Conservation (phyloP, 2,329 filamentous ascomycete species). For the Cladophialophora exuberans region DNA sequence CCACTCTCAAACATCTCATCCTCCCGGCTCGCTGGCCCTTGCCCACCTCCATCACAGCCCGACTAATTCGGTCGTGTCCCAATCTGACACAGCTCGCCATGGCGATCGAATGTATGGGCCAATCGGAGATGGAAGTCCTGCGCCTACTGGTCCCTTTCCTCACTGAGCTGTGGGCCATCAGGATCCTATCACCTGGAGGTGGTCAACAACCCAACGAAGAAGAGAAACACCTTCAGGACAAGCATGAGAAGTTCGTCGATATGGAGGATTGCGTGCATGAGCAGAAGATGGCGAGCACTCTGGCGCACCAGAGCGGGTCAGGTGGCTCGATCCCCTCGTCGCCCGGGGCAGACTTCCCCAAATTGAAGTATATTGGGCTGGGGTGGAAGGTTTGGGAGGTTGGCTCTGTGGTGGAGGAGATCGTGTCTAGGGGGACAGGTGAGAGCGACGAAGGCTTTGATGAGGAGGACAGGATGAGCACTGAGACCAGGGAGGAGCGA, state of each 20-base stretch:
- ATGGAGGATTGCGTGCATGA: slow-evolving; percentile 21
- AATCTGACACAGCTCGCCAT: slow-evolving; percentile 63
- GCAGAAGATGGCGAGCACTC: slow-evolving; percentile 12
- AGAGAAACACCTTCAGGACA: slow-evolving; percentile 23
- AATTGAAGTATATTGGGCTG: slow-evolving; percentile 27
- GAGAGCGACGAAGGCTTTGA: background rate
- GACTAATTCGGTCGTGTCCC: slow-evolving; percentile 58
- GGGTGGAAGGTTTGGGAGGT: slow-evolving; percentile 27
- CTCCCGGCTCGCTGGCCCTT: slow-evolving; percentile 61
- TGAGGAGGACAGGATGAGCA: slow-evolving; percentile 1
- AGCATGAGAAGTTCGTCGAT: slow-evolving; percentile 8
- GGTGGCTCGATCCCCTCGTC: background rate
- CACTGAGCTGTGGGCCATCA: slow-evolving; percentile 38
- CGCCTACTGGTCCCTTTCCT: slow-evolving; percentile 34
- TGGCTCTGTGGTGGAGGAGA: slow-evolving; percentile 19
- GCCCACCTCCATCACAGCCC: slow-evolving; percentile 51
- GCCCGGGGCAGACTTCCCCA: slow-evolving; percentile 11
- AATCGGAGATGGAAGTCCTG: slow-evolving; percentile 18
- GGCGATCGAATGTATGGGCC: slow-evolving; percentile 44
- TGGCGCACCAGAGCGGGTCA: background rate
- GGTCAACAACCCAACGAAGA: background rate
- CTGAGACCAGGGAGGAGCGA: slow-evolving; percentile 30
- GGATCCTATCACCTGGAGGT: slow-evolving; percentile 42
- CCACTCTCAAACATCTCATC: slow-evolving; percentile 59
- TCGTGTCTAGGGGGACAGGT: slow-evolving; percentile 16